A percentile compares a stretch with the other conserved stretches of the same genome.
Evolutionary conservation across 495 filamentous ascomycete species (phyloP).

Genomic region (Xylaria curta): DNA sequence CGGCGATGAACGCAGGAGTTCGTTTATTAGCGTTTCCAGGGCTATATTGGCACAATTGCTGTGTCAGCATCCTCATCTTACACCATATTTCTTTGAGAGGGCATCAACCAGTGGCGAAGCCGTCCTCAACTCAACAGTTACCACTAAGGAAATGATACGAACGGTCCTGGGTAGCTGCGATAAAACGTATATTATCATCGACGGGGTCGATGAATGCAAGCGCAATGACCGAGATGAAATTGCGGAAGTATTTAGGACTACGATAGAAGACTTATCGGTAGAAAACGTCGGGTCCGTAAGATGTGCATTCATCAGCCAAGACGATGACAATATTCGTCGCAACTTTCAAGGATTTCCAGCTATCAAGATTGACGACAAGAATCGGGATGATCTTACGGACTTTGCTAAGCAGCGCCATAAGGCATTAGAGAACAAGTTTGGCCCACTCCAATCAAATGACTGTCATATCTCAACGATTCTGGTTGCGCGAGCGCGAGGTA

Average conservation of each 20-base stretch:
- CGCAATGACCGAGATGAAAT: conserved; percentile 32
- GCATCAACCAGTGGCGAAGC: conserved; percentile 31
- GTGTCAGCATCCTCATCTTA: conserved; percentile 32
- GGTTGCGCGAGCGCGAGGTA: conserved; percentile 5
- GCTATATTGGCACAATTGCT: conserved; percentile 45
- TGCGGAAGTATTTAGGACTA: conserved; percentile 30
- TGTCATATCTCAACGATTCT: conserved; percentile 4
- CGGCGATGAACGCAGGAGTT: conserved; percentile 35
- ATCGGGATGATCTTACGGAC: not conserved
- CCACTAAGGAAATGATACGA: conserved; percentile 24
- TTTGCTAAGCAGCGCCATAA: not conserved
- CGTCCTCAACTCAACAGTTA: conserved; percentile 28
- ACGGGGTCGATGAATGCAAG: conserved; percentile 51
- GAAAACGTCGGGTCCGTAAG: not conserved
- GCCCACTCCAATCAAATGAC: not conserved
- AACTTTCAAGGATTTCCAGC: not conserved
- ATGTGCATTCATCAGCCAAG: conserved; percentile 8
- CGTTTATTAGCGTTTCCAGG: conserved; percentile 36
- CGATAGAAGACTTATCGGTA: conserved; percentile 17
- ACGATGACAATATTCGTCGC: not conserved
- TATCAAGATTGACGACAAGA: not conserved
- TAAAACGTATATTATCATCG: conserved; percentile 44
- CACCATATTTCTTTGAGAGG: conserved; percentile 41
- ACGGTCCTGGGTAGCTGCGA: conserved; percentile 28
- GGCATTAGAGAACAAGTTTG: conserved; percentile 6